Conservation (phyloP, 2,329 filamentous ascomycete species). For the Alternaria conjuncta region DNA sequence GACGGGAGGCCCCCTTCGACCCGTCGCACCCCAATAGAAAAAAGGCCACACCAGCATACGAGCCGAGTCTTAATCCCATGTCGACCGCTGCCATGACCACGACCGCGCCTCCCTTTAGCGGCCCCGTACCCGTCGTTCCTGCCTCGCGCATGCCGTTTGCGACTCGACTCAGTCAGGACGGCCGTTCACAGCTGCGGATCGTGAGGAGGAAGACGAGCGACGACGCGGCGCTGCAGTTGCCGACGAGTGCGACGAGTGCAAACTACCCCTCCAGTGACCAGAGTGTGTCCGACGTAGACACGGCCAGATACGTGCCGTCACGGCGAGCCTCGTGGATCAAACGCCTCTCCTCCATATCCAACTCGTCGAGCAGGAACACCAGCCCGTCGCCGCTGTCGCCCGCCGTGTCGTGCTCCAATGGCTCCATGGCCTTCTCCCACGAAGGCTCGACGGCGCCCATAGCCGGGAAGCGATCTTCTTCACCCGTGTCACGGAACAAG, state of each 20-base stretch:
- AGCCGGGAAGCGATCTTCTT: conserved; percentile 52
- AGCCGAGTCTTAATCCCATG: conserved; percentile 36
- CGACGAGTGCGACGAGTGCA: conserved; percentile 19
- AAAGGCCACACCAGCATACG: conserved; percentile 46
- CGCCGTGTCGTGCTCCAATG: conserved; percentile 70
- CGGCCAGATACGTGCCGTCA: conserved; percentile 35
- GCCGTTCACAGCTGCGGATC: conserved; percentile 36
- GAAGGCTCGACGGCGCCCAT: conserved; percentile 69
- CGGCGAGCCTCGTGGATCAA: conserved; percentile 71
- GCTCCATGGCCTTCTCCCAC: conserved; percentile 55
- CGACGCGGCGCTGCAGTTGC: conserved; percentile 29
- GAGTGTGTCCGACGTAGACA: conserved; percentile 35
- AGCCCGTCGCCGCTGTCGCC: conserved; percentile 70
- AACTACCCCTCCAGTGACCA: conserved; percentile 30
- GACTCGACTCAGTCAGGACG: conserved; percentile 39
- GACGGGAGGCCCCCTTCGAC: conserved; percentile 55
- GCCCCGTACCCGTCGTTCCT: conserved; percentile 29
- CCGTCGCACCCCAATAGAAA: conserved; percentile 44
- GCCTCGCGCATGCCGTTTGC: conserved; percentile 36
- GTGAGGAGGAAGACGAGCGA: conserved; percentile 43
- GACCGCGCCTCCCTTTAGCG: conserved; percentile 30
- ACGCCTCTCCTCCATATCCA: conserved; percentile 71
- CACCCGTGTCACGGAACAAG: conserved; percentile 69
- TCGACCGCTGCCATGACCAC: conserved; percentile 36
- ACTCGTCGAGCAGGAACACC: conserved; percentile 67